Evolutionary conservation across 768 basidiomycete species (phyloP).

Genomic region (Nidula microcarpa): DNA sequence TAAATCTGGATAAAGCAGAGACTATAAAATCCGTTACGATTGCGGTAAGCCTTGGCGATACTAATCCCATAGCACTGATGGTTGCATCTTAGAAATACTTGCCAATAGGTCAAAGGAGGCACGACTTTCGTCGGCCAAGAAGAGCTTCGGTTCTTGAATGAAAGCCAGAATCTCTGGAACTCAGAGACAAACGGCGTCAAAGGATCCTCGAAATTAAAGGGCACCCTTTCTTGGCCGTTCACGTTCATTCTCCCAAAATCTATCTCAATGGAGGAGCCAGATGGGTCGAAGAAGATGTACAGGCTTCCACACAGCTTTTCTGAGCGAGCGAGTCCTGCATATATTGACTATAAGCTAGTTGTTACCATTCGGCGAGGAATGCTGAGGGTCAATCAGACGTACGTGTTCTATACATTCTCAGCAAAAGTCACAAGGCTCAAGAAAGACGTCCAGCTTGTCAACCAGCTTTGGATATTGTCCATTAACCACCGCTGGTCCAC

Average conservation of each 20-base stretch:
- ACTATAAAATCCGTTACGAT: constrained; percentile 45
- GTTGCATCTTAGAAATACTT: background rate
- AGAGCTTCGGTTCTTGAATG: constrained; percentile 41
- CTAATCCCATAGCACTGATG: background rate
- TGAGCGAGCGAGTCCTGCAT: constrained; percentile 51
- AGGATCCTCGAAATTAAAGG: constrained; percentile 33
- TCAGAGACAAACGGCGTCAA: constrained; percentile 16
- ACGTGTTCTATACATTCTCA: constrained; percentile 11
- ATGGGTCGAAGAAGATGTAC: constrained; percentile 28
- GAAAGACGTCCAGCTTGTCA: constrained; percentile 16
- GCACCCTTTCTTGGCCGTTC: constrained; percentile 48
- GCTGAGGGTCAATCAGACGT: constrained; percentile 51
- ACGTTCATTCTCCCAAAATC: constrained; percentile 41
- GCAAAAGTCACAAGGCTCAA: background rate
- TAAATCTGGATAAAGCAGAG: constrained; percentile 48
- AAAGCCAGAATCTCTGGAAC: constrained; percentile 42
- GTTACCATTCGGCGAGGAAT: constrained; percentile 47
- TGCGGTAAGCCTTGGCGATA: constrained; percentile 29
- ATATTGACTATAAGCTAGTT: constrained; percentile 52
- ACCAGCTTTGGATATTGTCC: constrained; percentile 29
- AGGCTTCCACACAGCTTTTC: constrained; percentile 51
- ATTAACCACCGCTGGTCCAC: constrained; percentile 24
- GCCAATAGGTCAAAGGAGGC: constrained; percentile 44
- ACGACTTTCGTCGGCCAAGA: constrained; percentile 57
- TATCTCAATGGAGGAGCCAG: constrained; percentile 28